phyloP scores from a whole-genome alignment of 768 basidiomycete genomes.

The Lentinus tigrinus region DNA sequence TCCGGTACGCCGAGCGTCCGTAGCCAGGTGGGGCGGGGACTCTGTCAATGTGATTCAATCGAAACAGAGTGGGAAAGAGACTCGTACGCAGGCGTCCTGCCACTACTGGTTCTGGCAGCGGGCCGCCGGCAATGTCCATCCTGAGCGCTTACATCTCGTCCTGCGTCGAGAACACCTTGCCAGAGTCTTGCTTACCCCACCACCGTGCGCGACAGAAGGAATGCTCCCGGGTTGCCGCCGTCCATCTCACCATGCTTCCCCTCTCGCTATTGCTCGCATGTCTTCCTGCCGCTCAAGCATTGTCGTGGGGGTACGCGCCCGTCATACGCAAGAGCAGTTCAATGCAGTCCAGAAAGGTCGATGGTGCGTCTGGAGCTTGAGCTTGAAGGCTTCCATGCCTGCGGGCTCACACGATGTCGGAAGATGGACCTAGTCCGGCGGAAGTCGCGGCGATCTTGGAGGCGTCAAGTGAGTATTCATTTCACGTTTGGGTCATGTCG shows the following conservation, averaged over 20 bases:
- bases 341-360: neutral
- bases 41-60: too few relatives aligned
- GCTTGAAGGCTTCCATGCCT: neutral
- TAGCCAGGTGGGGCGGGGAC: too few relatives aligned
- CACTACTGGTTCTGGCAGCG: too few relatives aligned
- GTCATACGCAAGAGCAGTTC: neutral
- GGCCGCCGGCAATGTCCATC: too few relatives aligned
- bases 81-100: too few relatives aligned
- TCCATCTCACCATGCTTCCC: neutral
- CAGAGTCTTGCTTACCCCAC: too few relatives aligned
- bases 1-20: too few relatives aligned
- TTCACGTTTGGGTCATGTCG: neutral
- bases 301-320: conserved; percentile 11
- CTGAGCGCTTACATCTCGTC: too few relatives aligned
- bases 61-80: too few relatives aligned
- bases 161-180: too few relatives aligned
- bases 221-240: neutral
- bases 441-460: conserved; percentile 9
- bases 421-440: conserved; percentile 1
- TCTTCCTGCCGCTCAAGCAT: conserved; percentile 1
- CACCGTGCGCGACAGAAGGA: too few relatives aligned
- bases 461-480: neutral
- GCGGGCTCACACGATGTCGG: neutral
- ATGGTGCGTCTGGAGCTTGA: neutral
- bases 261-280: neutral